Evolutionary conservation across 768 basidiomycete species (phyloP).

Genomic region (Serpula lacrymans): DNA sequence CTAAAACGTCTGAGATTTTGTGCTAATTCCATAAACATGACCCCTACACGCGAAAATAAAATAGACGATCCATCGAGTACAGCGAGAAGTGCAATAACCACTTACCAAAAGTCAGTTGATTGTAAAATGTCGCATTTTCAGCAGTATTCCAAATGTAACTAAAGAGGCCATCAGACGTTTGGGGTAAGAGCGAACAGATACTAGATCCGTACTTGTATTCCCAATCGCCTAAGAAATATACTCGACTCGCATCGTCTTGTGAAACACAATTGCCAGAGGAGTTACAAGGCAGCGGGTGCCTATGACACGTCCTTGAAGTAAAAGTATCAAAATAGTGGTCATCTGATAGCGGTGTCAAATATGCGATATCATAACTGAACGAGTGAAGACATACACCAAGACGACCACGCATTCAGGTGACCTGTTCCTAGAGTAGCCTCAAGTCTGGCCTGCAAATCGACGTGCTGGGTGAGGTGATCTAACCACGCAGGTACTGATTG

Average conservation of each 20-base stretch:
- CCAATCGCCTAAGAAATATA: slow-evolving; percentile 58
- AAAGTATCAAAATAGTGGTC: slow-evolving; percentile 55
- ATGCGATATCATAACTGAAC: background rate
- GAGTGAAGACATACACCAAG: slow-evolving; percentile 38
- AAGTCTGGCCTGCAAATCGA: slow-evolving; percentile 34
- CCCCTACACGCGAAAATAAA: slow-evolving; percentile 26
- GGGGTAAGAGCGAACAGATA: background rate
- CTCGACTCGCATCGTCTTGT: slow-evolving; percentile 43
- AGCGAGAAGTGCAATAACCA: no score
- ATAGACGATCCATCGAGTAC: background rate
- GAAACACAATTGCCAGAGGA: slow-evolving; percentile 37
- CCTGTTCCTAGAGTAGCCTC: slow-evolving; percentile 38
- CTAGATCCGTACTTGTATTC: slow-evolving; percentile 55
- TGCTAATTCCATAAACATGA: slow-evolving; percentile 42
- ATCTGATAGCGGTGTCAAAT: slow-evolving; percentile 22
- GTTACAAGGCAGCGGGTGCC: slow-evolving; percentile 45
- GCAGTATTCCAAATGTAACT: slow-evolving; percentile 52
- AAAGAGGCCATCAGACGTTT: background rate
- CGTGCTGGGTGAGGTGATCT: slow-evolving; percentile 37
- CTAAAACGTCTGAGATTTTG: slow-evolving; percentile 36
- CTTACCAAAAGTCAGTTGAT: slow-evolving; percentile 42
- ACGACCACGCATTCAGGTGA: slow-evolving; percentile 38
- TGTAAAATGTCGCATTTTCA: slow-evolving; percentile 40
- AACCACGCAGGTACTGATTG: slow-evolving; percentile 46
- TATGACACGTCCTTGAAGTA: slow-evolving; percentile 44